Conservation (phyloP, 495 filamentous ascomycete genomes). For the Xylaria bambusicola region DNA sequence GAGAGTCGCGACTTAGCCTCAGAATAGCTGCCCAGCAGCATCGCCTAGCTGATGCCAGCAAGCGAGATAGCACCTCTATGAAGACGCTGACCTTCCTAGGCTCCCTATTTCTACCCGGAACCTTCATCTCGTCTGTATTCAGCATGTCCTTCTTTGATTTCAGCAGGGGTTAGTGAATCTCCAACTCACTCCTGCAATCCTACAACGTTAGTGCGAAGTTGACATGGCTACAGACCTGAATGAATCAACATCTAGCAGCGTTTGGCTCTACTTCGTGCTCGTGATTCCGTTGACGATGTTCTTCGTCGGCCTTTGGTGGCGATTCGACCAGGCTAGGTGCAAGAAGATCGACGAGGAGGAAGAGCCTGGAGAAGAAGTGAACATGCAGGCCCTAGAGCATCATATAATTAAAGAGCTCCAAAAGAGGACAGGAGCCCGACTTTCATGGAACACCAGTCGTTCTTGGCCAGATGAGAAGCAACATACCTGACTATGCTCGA, state of each 20-base stretch:
- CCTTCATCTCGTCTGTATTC: conserved; percentile 35
- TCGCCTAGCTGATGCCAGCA: conserved; percentile 33
- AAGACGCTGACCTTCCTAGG: conserved; percentile 37
- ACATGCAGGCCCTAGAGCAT: neutral
- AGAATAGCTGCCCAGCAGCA: conserved; percentile 40
- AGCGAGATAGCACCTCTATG: conserved; percentile 34
- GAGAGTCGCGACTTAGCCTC: conserved; percentile 39
- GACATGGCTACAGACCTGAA: neutral
- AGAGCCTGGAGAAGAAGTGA: conserved; percentile 5
- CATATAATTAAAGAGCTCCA: too few relatives aligned
- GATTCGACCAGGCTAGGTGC: conserved; percentile 29
- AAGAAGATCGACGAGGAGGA: conserved; percentile 25
- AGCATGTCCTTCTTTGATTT: conserved; percentile 38
- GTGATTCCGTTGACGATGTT: conserved; percentile 29
- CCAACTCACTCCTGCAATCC: neutral
- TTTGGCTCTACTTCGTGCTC: conserved; percentile 36
- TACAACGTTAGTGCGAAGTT: too few relatives aligned
- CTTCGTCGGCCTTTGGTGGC: conserved; percentile 28
- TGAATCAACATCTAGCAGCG: conserved; percentile 15
- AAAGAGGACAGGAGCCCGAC: too few relatives aligned
- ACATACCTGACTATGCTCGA: too few relatives aligned
- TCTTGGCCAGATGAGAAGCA: too few relatives aligned
- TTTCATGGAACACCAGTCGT: too few relatives aligned
- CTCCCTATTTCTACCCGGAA: conserved; percentile 34
- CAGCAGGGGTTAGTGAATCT: neutral